Evolutionary conservation across 2,329 filamentous ascomycete species (phyloP), one percentile per base, ranked within the genome.

Genomic region (Trichothecium roseum): DNA sequence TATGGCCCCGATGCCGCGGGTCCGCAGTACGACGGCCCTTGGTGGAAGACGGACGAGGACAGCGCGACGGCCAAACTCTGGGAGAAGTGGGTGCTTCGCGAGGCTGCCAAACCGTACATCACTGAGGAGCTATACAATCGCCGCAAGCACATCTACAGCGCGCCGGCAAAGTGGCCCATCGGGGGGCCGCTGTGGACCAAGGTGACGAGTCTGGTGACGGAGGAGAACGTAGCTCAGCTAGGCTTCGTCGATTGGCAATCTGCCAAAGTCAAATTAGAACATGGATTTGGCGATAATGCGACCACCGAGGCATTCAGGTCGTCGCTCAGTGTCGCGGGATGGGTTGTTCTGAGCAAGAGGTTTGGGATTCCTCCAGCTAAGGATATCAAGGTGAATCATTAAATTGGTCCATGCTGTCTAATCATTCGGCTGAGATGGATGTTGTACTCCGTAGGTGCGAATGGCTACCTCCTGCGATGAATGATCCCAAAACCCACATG

Each of bases 71-170:
- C 31, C 26, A 20, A 29, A 12, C 30, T 18, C 8, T 34, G 27
- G 33, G 66, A 72, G 49, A 71, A 74, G 40, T 68, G 63, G 56
- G 61, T 72, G 18, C 56, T 73, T 1, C 60, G 65, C 3, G 63
- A 74, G 43, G 69, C 68, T 0, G 56, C 54, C 15, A 59, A 57
- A 38, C 66, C 68, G 3, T 73, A 63, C 42, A 59, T 73, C 37
- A 68, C 68, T 0, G 51, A 64, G 12, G 69, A 74, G 49, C 46
- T 72, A 4, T 73, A 72, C 46, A 48, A 56, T 20, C 52, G 64
- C 8, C 63, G 52, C 40, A 74, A 73, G 46, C 57, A 66, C n/a
- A 57, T 65, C 0, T 73, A 64, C 42, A 45, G 57, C n/a, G 68
- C 64, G 2, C 69, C 68, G 0, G 51, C 53, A 0, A 50, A 43